These are phyloP conservation scores for Amanita thiersii DNA, from an alignment of 768 basidiomycete genomes.

Conservation along the genomic window DNA sequence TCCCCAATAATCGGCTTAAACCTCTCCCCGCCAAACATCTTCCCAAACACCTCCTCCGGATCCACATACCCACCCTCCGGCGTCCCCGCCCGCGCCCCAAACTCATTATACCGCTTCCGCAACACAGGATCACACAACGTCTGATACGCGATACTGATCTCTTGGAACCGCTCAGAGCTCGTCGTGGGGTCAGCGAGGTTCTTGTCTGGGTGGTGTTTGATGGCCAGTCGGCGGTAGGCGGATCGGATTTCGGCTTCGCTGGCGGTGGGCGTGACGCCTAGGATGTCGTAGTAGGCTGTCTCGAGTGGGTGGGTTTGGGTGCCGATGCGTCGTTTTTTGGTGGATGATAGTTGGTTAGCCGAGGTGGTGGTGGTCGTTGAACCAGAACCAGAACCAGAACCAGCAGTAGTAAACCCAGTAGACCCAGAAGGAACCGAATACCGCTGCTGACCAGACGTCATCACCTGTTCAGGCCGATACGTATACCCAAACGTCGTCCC, in stretches of 20 bases:
- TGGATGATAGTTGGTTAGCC: no score
- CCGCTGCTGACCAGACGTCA: no score
- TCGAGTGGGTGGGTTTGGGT: slow-evolving; percentile 85
- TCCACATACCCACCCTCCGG: slow-evolving; percentile 85
- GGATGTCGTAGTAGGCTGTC: slow-evolving; percentile 84
- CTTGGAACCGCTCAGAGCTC: slow-evolving; percentile 84
- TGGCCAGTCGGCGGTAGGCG: slow-evolving; percentile 82
- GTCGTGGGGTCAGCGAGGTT: slow-evolving; percentile 82
- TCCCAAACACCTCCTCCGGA: slow-evolving; percentile 74
- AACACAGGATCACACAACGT: slow-evolving; percentile 72
- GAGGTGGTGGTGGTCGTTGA: no score
- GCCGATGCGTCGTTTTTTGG: slow-evolving; percentile 76
- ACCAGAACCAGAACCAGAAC: no score
- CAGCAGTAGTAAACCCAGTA: no score
- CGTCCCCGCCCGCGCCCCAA: slow-evolving; percentile 76
- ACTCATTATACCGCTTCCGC: slow-evolving; percentile 86
- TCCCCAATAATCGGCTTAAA: slow-evolving; percentile 85
- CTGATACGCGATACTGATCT: slow-evolving; percentile 86
- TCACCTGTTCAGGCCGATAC: no score
- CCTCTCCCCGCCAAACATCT: slow-evolving; percentile 84
- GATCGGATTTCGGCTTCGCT: slow-evolving; percentile 85
- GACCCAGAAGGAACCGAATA: no score
- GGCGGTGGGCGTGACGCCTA: slow-evolving; percentile 69
- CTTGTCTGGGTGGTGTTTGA: slow-evolving; percentile 91
- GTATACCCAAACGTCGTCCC: no score